These are phyloP conservation scores for Barbarea vulgaris DNA, from an alignment of 345 rosid genomes.

Conservation along the genomic window DNA sequence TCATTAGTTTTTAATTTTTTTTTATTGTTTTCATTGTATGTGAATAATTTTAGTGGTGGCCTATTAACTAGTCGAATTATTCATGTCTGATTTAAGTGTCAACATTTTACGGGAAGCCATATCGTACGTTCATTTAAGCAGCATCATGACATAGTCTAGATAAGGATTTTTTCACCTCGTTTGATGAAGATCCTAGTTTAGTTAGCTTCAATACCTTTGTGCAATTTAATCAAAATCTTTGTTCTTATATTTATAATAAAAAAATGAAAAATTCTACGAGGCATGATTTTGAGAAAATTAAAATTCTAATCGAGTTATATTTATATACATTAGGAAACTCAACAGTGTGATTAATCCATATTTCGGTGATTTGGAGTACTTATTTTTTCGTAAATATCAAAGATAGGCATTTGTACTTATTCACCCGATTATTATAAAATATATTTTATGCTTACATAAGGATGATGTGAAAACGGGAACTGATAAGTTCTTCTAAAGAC, in stretches of 20 bases:
- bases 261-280: no score
- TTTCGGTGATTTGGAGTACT: not conserved
- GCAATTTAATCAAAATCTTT: not conserved
- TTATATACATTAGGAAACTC: not conserved
- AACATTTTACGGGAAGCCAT: no score
- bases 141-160: not conserved
- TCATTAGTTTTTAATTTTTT: no score
- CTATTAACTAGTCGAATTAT: no score
- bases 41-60: no score
- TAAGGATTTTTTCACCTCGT: not conserved
- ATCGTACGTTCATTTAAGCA: no score
- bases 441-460: not conserved
- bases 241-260: no score
- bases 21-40: no score
- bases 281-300: no score
- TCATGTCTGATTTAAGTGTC: no score
- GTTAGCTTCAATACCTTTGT: not conserved
- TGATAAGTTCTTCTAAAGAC: conserved; percentile 18
- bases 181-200: not conserved
- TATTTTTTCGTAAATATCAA: not conserved
- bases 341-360: not conserved
- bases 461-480: conserved; percentile 27
- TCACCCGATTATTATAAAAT: not conserved
- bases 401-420: not conserved
- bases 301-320: no score